These are phyloP conservation scores for Penicillium ucsense DNA, from an alignment of 495 filamentous ascomycete genomes.

Conservation along the genomic window DNA sequence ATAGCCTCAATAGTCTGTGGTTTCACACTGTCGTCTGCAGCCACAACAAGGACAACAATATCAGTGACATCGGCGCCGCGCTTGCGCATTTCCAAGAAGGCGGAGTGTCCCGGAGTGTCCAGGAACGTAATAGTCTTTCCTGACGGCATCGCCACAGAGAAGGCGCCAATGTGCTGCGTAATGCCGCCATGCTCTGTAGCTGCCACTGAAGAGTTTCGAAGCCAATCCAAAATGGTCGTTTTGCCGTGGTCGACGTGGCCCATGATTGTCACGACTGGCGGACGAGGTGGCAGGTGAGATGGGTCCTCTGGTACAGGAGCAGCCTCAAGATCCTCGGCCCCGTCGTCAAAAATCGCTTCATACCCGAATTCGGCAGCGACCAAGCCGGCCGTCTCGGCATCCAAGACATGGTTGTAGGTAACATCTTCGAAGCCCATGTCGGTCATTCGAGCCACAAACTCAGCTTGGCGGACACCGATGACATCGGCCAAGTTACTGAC, in stretches of 20 bases:
- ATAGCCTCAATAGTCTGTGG: slow-evolving; percentile 96
- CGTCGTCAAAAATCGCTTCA: slow-evolving; percentile 72
- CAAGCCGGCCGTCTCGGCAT: slow-evolving; percentile 81
- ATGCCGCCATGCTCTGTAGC: slow-evolving; percentile 92
- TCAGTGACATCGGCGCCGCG: slow-evolving; percentile 94
- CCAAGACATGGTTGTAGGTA: slow-evolving; percentile 68
- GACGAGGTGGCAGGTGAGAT: slow-evolving; percentile 58
- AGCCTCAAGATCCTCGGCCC: slow-evolving; percentile 63
- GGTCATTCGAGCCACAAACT: slow-evolving; percentile 66
- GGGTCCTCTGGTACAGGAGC: slow-evolving; percentile 59
- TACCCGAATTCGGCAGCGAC: slow-evolving; percentile 90
- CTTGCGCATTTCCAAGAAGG: slow-evolving; percentile 91
- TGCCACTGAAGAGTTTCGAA: slow-evolving; percentile 86
- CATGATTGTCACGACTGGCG: slow-evolving; percentile 98
- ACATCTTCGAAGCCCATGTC: slow-evolving; percentile 73
- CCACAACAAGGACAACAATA: slow-evolving; percentile 92
- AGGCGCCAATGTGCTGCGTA: slow-evolving; percentile 99
- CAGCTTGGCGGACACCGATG: slow-evolving; percentile 58
- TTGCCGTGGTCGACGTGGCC: slow-evolving; percentile 99
- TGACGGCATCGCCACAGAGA: slow-evolving; percentile 76
- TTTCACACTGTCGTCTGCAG: slow-evolving; percentile 95
- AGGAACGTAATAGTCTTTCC: slow-evolving; percentile 92
- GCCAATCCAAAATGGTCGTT: slow-evolving; percentile 88
- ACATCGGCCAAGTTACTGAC: slow-evolving; percentile 74
- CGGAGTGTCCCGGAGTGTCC: slow-evolving; percentile 93